These are phyloP conservation scores for Hypholoma fasciculare DNA, from an alignment of 768 basidiomycete genomes.

Conservation along the genomic window DNA sequence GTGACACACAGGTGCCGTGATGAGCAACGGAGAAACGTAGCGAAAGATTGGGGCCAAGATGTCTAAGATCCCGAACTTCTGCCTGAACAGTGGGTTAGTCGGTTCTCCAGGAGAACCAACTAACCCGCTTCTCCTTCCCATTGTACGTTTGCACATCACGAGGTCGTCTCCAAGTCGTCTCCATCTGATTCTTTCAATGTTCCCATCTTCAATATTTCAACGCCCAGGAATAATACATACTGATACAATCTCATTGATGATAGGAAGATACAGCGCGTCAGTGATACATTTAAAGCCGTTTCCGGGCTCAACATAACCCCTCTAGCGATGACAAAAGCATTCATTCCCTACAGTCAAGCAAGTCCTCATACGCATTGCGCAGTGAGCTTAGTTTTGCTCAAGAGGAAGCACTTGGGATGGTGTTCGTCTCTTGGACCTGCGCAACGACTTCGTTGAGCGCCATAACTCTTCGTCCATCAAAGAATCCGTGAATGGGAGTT, in stretches of 20 bases:
- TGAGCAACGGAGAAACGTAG: conserved; percentile 71
- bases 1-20: conserved; percentile 55
- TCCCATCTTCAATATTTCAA: too few relatives aligned
- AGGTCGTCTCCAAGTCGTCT: conserved; percentile 64
- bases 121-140: too few relatives aligned
- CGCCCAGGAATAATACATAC: too few relatives aligned
- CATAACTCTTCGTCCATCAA: conserved; percentile 18
- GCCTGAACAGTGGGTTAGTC: conserved; percentile 62
- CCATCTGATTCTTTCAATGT: too few relatives aligned
- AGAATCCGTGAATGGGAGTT: conserved; percentile 16
- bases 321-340: too few relatives aligned
- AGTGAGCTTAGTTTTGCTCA: not conserved
- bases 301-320: too few relatives aligned
- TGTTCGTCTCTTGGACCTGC: conserved; percentile 8
- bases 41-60: conserved; percentile 88
- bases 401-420: not conserved
- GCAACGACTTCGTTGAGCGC: conserved; percentile 16
- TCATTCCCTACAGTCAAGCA: too few relatives aligned
- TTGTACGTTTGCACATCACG: not conserved
- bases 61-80: conserved; percentile 86
- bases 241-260: too few relatives aligned
- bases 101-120: too few relatives aligned
- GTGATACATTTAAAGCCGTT: too few relatives aligned
- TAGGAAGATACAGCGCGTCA: too few relatives aligned
- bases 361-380: too few relatives aligned